phyloP scores from a whole-genome alignment of 768 basidiomycete species.

The Boletus fagicola region DNA sequence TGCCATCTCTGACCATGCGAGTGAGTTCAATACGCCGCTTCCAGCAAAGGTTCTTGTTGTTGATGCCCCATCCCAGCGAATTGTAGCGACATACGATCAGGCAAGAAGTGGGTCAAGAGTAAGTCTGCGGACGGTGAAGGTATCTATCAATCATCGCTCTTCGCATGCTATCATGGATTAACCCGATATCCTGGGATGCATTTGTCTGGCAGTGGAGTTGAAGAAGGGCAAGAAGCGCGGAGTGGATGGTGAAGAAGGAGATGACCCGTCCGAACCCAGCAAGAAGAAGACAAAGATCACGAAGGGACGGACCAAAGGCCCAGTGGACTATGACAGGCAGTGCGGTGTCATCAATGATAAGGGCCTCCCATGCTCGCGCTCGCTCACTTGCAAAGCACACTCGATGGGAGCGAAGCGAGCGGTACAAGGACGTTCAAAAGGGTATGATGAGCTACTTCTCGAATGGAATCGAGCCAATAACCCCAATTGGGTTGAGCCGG shows the following conservation, averaged over 20 bases:
- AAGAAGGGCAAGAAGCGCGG: constrained; percentile 79
- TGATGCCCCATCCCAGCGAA: constrained; percentile 42
- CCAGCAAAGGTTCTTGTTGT: background rate
- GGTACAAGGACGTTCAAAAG: constrained; percentile 79
- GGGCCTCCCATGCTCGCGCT: constrained; percentile 86
- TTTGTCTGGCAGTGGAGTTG: constrained; percentile 29
- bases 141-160: constrained; percentile 18
- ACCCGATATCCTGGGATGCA: background rate
- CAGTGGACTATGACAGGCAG: constrained; percentile 87
- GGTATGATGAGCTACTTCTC: constrained; percentile 82
- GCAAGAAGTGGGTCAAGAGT: constrained; percentile 55
- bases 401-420: constrained; percentile 95
- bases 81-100: constrained; percentile 57
- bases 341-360: constrained; percentile 99
- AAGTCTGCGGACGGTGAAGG: constrained; percentile 51
- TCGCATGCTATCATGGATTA: constrained; percentile 2
- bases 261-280: constrained; percentile 61
- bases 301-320: constrained; percentile 79
- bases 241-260: constrained; percentile 65
- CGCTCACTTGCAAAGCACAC: constrained; percentile 97
- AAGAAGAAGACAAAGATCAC: constrained; percentile 83
- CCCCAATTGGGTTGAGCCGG: constrained; percentile 85
- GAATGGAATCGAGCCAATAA: constrained; percentile 91
- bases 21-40: constrained; percentile 42
- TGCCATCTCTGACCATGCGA: constrained; percentile 70